These are phyloP conservation scores for Tolypocladium paradoxum DNA, from an alignment of 2,329 filamentous ascomycete genomes.

Conservation along the genomic window DNA sequence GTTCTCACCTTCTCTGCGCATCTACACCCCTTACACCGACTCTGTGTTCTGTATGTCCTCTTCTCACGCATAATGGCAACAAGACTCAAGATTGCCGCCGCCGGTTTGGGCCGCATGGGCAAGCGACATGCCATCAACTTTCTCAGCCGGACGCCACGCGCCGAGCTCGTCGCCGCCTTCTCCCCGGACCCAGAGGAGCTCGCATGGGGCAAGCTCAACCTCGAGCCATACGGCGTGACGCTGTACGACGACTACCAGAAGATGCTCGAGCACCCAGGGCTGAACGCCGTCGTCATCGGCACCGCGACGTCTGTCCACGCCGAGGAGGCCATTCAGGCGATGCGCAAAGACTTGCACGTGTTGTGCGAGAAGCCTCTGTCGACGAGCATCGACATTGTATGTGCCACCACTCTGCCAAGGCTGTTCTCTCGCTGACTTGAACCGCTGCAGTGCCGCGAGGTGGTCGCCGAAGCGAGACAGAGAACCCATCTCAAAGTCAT, in stretches of 20 bases:
- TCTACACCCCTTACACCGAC: too few relatives aligned
- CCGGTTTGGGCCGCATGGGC: slow-evolving; percentile 42
- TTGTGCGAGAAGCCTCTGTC: slow-evolving; percentile 49
- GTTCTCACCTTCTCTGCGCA: too few relatives aligned
- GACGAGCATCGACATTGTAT: too few relatives aligned
- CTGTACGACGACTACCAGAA: slow-evolving; percentile 34
- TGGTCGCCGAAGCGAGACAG: too few relatives aligned
- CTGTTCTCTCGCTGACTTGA: too few relatives aligned
- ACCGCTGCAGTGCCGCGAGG: too few relatives aligned
- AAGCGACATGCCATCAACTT: slow-evolving; percentile 39
- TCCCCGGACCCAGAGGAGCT: slow-evolving; percentile 32
- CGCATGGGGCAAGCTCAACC: slow-evolving; percentile 30
- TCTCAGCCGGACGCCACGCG: slow-evolving; percentile 31
- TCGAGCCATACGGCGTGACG: slow-evolving; percentile 30
- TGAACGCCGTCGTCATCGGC: slow-evolving; percentile 29
- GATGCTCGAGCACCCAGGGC: slow-evolving; percentile 27
- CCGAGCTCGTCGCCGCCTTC: slow-evolving; percentile 37
- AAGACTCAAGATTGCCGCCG: slow-evolving; percentile 34
- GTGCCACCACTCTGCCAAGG: too few relatives aligned
- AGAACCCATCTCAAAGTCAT: slow-evolving; percentile 49
- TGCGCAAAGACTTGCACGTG: slow-evolving; percentile 41
- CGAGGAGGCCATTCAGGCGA: slow-evolving; percentile 43
- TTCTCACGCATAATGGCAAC: too few relatives aligned
- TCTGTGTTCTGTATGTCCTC: too few relatives aligned
- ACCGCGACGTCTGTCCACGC: slow-evolving; percentile 42